A percentile compares a stretch with the other conserved stretches of the same genome.
Evolutionary conservation across 1,284 basidiomycete genomes (phyloP).

Genomic region (Rhodotorula sp.): DNA sequence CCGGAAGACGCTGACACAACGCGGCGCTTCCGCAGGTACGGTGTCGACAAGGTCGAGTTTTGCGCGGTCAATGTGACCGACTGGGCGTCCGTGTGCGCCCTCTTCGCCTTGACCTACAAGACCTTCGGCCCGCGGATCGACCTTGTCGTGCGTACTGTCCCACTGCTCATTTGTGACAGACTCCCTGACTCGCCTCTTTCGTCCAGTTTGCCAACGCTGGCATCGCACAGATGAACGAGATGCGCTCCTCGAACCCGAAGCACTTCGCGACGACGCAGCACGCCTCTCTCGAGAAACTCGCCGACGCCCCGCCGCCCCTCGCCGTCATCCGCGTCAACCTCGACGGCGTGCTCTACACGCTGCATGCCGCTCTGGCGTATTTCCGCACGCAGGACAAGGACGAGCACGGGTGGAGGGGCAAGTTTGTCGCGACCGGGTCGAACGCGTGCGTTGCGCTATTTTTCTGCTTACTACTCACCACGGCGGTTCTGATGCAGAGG

Average conservation of each 20-base stretch:
- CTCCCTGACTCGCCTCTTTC: too few species aligned
- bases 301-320: constrained; percentile 21
- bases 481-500: not conserved
- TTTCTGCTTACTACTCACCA: not conserved
- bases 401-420: constrained; percentile 40
- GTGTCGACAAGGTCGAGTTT: constrained; percentile 20
- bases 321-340: constrained; percentile 39
- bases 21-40: not conserved
- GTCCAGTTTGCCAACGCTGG: constrained; percentile 22
- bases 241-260: constrained; percentile 35
- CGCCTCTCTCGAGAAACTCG: constrained; percentile 20
- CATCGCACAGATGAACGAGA: constrained; percentile 38
- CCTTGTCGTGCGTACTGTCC: constrained; percentile 24
- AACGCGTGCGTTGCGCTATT: constrained; percentile 33
- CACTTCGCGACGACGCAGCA: constrained; percentile 28
- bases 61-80: constrained; percentile 27
- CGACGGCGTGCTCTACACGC: constrained; percentile 36
- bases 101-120: constrained; percentile 19
- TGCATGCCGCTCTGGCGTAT: constrained; percentile 38
- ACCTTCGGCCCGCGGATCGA: constrained; percentile 35
- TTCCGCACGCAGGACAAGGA: constrained; percentile 41
- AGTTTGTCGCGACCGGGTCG: constrained; percentile 43
- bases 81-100: constrained; percentile 29
- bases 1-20: not conserved
- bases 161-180: too few species aligned